A percentile compares a stretch with the other conserved stretches of the same genome.
These are phyloP conservation scores for Mycena crocata DNA, from an alignment of 768 basidiomycete genomes.

Conservation along the genomic window DNA sequence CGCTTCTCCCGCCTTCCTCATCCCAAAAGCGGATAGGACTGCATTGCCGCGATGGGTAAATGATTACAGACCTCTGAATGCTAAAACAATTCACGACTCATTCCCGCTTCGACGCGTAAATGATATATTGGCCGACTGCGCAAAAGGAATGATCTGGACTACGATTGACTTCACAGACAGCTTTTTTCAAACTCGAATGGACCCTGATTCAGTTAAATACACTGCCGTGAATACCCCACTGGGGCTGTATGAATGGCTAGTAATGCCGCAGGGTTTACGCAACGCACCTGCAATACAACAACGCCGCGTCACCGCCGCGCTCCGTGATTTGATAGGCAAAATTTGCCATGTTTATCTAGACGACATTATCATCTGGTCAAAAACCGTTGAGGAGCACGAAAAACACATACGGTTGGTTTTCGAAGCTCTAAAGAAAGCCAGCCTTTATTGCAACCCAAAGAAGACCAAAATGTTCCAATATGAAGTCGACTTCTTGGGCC, in stretches of 20 bases:
- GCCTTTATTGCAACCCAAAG: background rate
- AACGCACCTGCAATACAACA: too few relatives aligned
- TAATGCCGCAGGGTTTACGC: too few relatives aligned
- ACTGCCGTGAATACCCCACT: background rate
- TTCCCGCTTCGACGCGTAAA: background rate
- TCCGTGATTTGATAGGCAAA: too few relatives aligned
- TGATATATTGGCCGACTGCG: too few relatives aligned
- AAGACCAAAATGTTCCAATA: background rate
- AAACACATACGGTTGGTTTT: background rate
- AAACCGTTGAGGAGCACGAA: background rate
- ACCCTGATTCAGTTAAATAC: background rate
- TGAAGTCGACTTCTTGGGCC: background rate
- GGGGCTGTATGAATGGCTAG: background rate
- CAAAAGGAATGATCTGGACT: too few relatives aligned
- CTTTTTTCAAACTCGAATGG: background rate
- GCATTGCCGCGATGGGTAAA: background rate
- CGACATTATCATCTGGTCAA: background rate
- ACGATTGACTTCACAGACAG: background rate
- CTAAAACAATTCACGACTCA: background rate
- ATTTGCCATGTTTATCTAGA: background rate
- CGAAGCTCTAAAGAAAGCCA: background rate
- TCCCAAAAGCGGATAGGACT: background rate
- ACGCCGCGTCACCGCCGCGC: too few relatives aligned
- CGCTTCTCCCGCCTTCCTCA: background rate
- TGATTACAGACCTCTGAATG: background rate